Evolutionary conservation across 164 flowering plant species (phyloP), one percentile per base, ranked within the genome.

Genomic region (Kingdonia uniflora): DNA sequence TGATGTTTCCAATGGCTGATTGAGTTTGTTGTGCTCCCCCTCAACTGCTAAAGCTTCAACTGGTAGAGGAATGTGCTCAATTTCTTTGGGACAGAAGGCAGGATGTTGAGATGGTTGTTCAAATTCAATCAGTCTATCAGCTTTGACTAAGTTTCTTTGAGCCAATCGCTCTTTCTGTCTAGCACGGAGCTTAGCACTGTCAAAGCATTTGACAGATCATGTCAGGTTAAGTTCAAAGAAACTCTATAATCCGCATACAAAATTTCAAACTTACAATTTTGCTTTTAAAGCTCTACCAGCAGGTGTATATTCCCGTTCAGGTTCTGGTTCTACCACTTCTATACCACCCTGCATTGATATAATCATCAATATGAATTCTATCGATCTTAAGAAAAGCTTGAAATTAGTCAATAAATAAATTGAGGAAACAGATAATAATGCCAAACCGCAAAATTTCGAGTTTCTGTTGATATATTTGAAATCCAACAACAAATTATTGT

Each of bases 81-180:
- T 63, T 37, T 57, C 66, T 21, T 35, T 59, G 19, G 50, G 47
- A 54, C 40, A 54, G 33, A 49, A 39, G 2, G 64, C 39, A 51
- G 69, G 60, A 23, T 50, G 45, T 42, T 56, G 68, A 38, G 61
- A 48, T 19, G 57, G 46, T 35, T 45, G 50, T 49, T 72, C 75
- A 52, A 68, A 68, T 52, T 57, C 65, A 49, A 58, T 22, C 54
- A 49, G 33, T 38, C 37, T 61, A 38, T 62, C 76, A 55, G 58
- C 74, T 52, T 72, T 75, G 41, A 62, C 21, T 11, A 63, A 56
- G 57, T 73, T 71, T 57, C 78, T 80, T 66, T 61, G 72, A 37
- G 90, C 87, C 54, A 94, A 65, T 48, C 95, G 74, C 59, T 81
- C 92, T 56, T 87, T 94, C 64, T 94, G 99, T 67, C 96, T 74